Evolutionary conservation across 31 red algal species (phyloP).

Genomic region (Odonthalia washingtoniensis): DNA sequence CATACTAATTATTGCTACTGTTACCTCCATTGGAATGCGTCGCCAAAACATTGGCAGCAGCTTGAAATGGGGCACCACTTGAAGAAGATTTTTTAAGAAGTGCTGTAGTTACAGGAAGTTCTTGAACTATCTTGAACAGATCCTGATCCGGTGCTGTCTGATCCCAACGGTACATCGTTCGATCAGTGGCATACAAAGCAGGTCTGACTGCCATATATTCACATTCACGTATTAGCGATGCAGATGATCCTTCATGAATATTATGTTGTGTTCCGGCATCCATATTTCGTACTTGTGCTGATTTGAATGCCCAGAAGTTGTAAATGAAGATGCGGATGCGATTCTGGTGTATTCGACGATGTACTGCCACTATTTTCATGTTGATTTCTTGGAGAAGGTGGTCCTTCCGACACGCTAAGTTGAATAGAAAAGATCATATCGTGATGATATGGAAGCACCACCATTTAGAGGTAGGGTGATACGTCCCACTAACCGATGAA

Average conservation of each 20-base stretch:
- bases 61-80: slow-evolving; percentile 59
- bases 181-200: slow-evolving; percentile 23
- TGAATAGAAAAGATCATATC: neutral
- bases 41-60: slow-evolving; percentile 30
- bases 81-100: slow-evolving; percentile 35
- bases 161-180: slow-evolving; percentile 26
- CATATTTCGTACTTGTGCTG: neutral
- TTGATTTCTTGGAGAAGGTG: too few relatives aligned
- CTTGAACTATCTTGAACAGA: slow-evolving; percentile 57
- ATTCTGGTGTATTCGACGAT: too few relatives aligned
- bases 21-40: neutral
- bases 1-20: too few relatives aligned
- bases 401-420: too few relatives aligned
- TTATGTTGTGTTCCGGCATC: slow-evolving; percentile 37
- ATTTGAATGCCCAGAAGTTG: slow-evolving; percentile 8
- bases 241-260: slow-evolving; percentile 26
- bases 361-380: too few relatives aligned
- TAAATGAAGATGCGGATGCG: neutral
- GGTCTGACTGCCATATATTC: neutral
- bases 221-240: slow-evolving; percentile 31
- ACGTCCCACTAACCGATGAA: too few relatives aligned
- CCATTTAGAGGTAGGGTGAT: neutral
- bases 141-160: slow-evolving; percentile 55
- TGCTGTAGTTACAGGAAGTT: slow-evolving; percentile 63
- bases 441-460: neutral